A percentile compares a stretch with the other conserved stretches of the same genome.
Evolutionary conservation across 1,284 basidiomycete genomes (phyloP).

Genomic region (Ganoderma lingzhi): DNA sequence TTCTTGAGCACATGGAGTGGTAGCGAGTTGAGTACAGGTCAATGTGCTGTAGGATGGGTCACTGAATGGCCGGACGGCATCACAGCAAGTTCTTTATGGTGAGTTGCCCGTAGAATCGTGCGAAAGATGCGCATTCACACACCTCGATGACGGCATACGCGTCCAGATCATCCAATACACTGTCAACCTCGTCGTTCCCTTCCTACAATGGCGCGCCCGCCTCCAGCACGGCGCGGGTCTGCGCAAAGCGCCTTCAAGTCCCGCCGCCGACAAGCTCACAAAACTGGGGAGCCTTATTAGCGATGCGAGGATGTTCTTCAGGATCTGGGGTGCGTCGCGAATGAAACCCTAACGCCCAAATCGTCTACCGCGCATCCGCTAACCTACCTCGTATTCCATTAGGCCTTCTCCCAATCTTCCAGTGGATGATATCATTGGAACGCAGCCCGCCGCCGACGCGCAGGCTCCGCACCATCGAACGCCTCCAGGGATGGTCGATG

Average conservation of each 20-base stretch:
- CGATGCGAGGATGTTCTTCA: constrained; percentile 76
- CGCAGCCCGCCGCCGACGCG: constrained; percentile 73
- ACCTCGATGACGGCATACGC: constrained; percentile 14
- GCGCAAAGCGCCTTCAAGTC: constrained; percentile 58
- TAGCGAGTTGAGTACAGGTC: constrained; percentile 70
- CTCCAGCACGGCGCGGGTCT: constrained; percentile 70
- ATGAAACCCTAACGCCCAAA: constrained; percentile 5
- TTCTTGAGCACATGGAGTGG: constrained; percentile 84
- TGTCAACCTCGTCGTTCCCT: constrained; percentile 71
- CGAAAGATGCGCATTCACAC: not conserved
- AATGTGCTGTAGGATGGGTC: constrained; percentile 2
- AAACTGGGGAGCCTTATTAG: constrained; percentile 66
- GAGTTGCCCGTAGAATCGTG: constrained; percentile 24
- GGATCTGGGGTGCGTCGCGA: constrained; percentile 70
- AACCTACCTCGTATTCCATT: not conserved
- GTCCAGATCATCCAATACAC: constrained; percentile 73
- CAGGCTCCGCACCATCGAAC: constrained; percentile 76
- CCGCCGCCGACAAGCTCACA: constrained; percentile 56
- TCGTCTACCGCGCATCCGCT: constrained; percentile 6
- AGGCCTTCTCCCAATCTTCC: constrained; percentile 81
- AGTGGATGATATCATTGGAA: constrained; percentile 81
- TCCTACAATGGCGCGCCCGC: constrained; percentile 70
- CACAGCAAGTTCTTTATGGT: constrained; percentile 81
- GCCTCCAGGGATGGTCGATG: constrained; percentile 87
- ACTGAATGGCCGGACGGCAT: not conserved